Base-by-base conservation (phyloP, 768 basidiomycete species). In the Clitopilus hobsonii region DNA sequence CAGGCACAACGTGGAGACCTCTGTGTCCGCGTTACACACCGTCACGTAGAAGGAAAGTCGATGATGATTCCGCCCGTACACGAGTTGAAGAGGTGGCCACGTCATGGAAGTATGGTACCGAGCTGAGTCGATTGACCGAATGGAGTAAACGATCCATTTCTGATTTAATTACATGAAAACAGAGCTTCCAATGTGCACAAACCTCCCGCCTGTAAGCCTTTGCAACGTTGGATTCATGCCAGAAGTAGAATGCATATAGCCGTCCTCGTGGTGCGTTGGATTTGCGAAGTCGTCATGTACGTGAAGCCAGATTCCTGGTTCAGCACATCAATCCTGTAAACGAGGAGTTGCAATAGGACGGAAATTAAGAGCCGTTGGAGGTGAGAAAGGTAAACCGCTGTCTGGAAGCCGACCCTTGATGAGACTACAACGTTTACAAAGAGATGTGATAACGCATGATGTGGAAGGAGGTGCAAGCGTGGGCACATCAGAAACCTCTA, bases 121-220 rank as follows among this genome's bases (percentile, higher is more conserved):
- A 45, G 41, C n/a, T n/a, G 13, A 36, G 32, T 11, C n/a, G 41
- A 18, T 20, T 18, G 16, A 45, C 22, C 41, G 41, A 45, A 45
- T 45, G 41, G 41, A 18, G 41, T 45, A 45, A 45, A 45, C n/a
- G 41, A 45, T 45, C 41, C 41, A 45, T 45, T 45, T 45, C 41
- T 45, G 41, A 45, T 20, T 45, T 45, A 20, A 20, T 45, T 4
- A 18, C 10, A 45, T 32, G 30, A n/a, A n/a, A n/a, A n/a, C n/a
- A n/a, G n/a, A n/a, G n/a, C 13, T 36, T n/a, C 32, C 32, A 45
- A 45, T 8, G 41, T 45, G 41, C 18, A 10, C 22, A 8, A 16
- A 18, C 10, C 18, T 23, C 10, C 41, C 10, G 22, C 8, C 22
- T 45, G 41, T 20, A 20, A 20, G 22, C n/a, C 22, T 8, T 20